Evolutionary conservation across 768 basidiomycete genomes (phyloP).

Genomic region (Boletus rufocinnamomeus): DNA sequence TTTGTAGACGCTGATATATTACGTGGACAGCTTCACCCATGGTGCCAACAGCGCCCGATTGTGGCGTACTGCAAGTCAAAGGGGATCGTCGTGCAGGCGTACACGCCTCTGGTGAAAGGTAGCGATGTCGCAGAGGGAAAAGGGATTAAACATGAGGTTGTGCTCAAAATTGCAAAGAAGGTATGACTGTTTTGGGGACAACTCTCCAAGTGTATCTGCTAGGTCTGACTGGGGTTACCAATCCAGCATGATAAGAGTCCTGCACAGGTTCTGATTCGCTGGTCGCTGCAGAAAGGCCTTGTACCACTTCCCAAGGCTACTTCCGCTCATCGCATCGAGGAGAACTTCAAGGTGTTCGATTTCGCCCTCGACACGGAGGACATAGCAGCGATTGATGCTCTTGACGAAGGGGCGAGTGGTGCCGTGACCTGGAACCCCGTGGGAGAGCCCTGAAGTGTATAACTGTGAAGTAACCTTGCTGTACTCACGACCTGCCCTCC

Average conservation of each 20-base stretch:
- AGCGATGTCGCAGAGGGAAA: slow-evolving; percentile 15
- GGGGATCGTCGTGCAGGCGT: slow-evolving; percentile 66
- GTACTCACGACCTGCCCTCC: neutral
- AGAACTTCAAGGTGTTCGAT: slow-evolving; percentile 74
- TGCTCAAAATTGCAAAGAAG: slow-evolving; percentile 56
- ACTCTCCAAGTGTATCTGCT: neutral
- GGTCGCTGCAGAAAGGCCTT: slow-evolving; percentile 52
- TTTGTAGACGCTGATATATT: neutral
- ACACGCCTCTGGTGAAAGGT: slow-evolving; percentile 69
- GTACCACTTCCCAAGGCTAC: slow-evolving; percentile 81
- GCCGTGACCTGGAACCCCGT: slow-evolving; percentile 85
- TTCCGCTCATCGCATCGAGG: slow-evolving; percentile 61
- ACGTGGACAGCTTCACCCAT: slow-evolving; percentile 62
- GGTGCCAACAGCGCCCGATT: slow-evolving; percentile 77
- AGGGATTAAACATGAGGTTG: slow-evolving; percentile 49
- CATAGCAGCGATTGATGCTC: slow-evolving; percentile 58
- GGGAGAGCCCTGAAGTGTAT: slow-evolving; percentile 28
- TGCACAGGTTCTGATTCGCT: slow-evolving; percentile 52
- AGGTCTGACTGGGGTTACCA: neutral
- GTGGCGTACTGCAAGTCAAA: slow-evolving; percentile 67
- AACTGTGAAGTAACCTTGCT: neutral
- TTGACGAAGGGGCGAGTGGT: slow-evolving; percentile 71
- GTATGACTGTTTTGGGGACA: slow-evolving; percentile 34
- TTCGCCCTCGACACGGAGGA: slow-evolving; percentile 68
- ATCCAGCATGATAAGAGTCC: slow-evolving; percentile 31